phyloP scores from a whole-genome alignment of 768 basidiomycete species.

The Trichaptum fuscoviolaceum region DNA sequence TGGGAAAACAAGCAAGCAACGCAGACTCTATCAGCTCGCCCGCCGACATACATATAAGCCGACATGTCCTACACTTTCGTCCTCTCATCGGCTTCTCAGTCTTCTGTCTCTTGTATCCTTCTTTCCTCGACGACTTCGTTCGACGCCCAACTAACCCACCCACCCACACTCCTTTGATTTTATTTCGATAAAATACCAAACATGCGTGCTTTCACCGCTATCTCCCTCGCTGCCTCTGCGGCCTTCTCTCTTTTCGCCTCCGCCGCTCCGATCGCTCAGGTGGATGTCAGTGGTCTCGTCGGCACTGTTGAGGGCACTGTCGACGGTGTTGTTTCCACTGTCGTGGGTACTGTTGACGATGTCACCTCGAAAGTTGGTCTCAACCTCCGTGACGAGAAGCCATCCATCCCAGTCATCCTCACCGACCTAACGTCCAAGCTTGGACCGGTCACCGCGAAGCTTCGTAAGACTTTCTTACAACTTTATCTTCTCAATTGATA shows the following conservation, averaged over 20 bases:
- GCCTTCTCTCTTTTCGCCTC: constrained; percentile 25
- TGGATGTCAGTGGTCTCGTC: constrained; percentile 5
- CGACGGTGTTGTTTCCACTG: constrained; percentile 5
- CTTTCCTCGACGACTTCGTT: constrained; percentile 1
- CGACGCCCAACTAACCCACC: not conserved
- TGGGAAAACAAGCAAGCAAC: not conserved
- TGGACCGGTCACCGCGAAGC: constrained; percentile 13
- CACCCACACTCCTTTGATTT: not conserved
- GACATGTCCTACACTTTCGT: not conserved
- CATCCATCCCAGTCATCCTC: constrained; percentile 25
- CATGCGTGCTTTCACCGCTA: constrained; percentile 31
- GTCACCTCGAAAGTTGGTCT: constrained; percentile 7
- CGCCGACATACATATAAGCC: not conserved
- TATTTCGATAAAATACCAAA: constrained; percentile 11
- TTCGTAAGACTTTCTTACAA: constrained; percentile 23
- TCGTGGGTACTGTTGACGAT: not conserved
- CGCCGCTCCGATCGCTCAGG: constrained; percentile 21
- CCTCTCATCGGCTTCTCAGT: not conserved
- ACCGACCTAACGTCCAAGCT: constrained; percentile 15
- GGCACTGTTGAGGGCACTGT: constrained; percentile 1
- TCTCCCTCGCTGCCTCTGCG: constrained; percentile 21
- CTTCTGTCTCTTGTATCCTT: not conserved
- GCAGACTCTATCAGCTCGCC: not conserved
- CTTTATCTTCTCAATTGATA: not conserved
- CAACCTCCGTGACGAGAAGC: constrained; percentile 10